A percentile compares a stretch with the other conserved stretches of the same genome.
phyloP scores from a whole-genome alignment of 371 early-diverging fungal genomes.

The Funneliformis caledonium region DNA sequence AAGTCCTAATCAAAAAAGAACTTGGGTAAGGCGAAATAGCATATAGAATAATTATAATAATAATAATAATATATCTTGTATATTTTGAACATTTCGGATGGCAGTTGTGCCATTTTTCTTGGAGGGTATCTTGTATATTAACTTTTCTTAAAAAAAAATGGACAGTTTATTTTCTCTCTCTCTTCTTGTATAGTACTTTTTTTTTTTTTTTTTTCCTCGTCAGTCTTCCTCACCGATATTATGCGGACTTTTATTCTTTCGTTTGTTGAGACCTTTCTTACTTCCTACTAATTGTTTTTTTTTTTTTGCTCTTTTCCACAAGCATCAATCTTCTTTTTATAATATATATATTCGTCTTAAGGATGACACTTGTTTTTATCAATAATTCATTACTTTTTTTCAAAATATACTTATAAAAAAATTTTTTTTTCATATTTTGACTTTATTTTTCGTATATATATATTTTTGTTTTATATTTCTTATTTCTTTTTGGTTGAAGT shows the following conservation, averaged over 20 bases:
- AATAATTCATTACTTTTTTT: too few relatives aligned
- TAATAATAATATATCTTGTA: neutral
- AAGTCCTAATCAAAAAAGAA: neutral
- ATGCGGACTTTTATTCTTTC: neutral
- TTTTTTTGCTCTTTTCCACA: too few relatives aligned
- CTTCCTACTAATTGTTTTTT: too few relatives aligned
- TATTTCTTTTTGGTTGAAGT: too few relatives aligned
- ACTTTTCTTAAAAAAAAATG: neutral
- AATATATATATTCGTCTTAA: too few relatives aligned
- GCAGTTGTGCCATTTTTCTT: neutral
- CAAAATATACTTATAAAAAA: too few relatives aligned
- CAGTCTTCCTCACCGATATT: neutral
- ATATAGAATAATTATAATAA: slow-evolving; percentile 22
- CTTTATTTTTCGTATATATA: too few relatives aligned
- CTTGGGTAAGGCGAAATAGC: slow-evolving; percentile 35
- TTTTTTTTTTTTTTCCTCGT: neutral
- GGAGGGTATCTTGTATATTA: neutral
- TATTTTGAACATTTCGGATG: neutral
- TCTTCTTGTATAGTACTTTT: neutral
- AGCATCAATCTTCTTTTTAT: too few relatives aligned
- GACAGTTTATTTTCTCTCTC: neutral
- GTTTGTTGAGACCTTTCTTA: neutral
- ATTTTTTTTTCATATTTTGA: too few relatives aligned
- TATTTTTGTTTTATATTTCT: too few relatives aligned
- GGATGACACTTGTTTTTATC: too few relatives aligned